These are phyloP conservation scores for Penicillium italicum DNA, from an alignment of 2,329 filamentous ascomycete species.

Conservation along the genomic window DNA sequence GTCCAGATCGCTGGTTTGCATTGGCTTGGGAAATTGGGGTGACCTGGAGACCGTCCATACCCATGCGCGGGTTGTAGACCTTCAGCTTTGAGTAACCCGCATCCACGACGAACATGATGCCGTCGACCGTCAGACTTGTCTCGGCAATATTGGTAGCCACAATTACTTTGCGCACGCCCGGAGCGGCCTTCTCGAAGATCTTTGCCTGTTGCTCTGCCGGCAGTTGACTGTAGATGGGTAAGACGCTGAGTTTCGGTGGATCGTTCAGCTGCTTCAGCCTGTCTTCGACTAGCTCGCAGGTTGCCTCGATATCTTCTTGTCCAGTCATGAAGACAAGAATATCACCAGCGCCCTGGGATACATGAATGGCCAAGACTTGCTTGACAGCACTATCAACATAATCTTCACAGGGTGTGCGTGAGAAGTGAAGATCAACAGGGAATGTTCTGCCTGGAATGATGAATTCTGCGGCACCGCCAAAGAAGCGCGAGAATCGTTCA, in stretches of 20 bases:
- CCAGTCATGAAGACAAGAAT: conserved; percentile 99
- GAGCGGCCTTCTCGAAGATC: conserved; percentile 88
- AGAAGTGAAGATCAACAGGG: conserved; percentile 94
- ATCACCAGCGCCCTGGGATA: conserved; percentile 87
- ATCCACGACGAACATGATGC: conserved; percentile 99
- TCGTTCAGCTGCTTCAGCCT: conserved; percentile 85
- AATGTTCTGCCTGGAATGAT: conserved; percentile 95
- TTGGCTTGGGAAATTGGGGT: conserved; percentile 98
- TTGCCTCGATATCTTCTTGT: conserved; percentile 96
- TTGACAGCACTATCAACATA: conserved; percentile 97
- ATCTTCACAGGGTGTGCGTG: conserved; percentile 90
- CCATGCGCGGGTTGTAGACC: conserved; percentile 98
- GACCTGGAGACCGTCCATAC: conserved; percentile 97
- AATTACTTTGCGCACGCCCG: conserved; percentile 93
- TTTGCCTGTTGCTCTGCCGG: conserved; percentile 95
- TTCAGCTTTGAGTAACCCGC: conserved; percentile 95
- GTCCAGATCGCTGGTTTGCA: conserved; percentile 84
- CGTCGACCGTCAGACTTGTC: conserved; percentile 94
- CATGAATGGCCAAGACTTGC: conserved; percentile 91
- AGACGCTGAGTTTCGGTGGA: conserved; percentile 86
- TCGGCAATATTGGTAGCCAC: conserved; percentile 98
- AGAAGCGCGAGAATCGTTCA: conserved; percentile 93
- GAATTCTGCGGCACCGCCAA: conserved; percentile 92
- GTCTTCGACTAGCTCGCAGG: conserved; percentile 88
- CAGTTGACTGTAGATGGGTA: conserved; percentile 99